These are phyloP conservation scores for Primulina huaijiensis DNA, from an alignment of 257 asterid species.

Conservation along the genomic window DNA sequence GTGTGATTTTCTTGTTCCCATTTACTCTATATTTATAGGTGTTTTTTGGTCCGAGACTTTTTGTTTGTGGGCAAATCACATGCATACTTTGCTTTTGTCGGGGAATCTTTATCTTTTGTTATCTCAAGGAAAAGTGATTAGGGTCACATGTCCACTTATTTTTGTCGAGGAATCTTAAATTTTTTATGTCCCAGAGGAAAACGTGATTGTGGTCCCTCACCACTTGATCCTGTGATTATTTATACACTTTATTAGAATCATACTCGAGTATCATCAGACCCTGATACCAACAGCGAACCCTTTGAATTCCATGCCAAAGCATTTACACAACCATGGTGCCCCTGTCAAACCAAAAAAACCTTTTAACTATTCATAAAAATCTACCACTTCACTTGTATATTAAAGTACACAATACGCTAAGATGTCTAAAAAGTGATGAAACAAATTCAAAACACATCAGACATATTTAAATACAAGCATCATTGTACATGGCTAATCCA, in stretches of 20 bases:
- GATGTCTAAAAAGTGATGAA: constrained; percentile 18
- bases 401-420: constrained; percentile 9
- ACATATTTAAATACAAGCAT: not conserved
- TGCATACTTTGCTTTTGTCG: no score
- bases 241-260: constrained; percentile 27
- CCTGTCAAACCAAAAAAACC: constrained; percentile 46
- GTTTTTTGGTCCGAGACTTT: no score
- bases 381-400: constrained; percentile 4
- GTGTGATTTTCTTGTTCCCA: no score
- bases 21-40: no score
- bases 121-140: no score
- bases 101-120: no score
- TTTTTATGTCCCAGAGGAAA: no score
- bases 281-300: constrained; percentile 88
- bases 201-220: no score
- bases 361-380: constrained; percentile 14
- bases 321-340: constrained; percentile 94
- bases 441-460: constrained; percentile 18
- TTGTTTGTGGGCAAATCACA: no score
- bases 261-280: constrained; percentile 95
- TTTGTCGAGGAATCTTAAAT: no score
- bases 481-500: not conserved
- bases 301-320: constrained; percentile 87
- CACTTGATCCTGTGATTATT: not conserved
- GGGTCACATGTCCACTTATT: no score